Evolutionary conservation across 2,329 filamentous ascomycete species (phyloP), one percentile per base, ranked within the genome.

Genomic region (Pseudocercospora crystallina): DNA sequence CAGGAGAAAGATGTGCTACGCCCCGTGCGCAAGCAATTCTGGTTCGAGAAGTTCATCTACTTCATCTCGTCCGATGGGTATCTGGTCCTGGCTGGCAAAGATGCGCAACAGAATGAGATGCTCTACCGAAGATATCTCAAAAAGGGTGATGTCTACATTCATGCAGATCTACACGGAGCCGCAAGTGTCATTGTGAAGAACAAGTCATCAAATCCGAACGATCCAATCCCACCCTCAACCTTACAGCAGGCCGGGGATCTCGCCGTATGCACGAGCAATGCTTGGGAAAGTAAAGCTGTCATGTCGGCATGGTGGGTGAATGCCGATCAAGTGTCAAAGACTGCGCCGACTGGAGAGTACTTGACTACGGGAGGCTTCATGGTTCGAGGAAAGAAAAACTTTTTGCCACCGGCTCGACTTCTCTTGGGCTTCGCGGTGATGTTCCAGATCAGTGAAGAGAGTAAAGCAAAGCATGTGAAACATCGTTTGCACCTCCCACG

Each of bases 221-320:
- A 89, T 1, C 90, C 91, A 0, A 92, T 99, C 20, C 90, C 94
- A 2, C 94, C 94, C 0, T 89, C 89, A 1, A 97, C 94, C 0
- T 73, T 99, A 2, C 87, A 89, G 0, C 94, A 99, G 72, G 94
- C 94, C 3, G 94, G 94, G 0, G 86, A 85, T 38, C 73, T 96
- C 29, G 85, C 87, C 0, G 87, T 99, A 5, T 89, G 89, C 56
- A 87, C 89, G 8, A 96, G 90, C 1, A 86, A 79, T 49, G 94
- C 92, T 0, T 99, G 94, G 94, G 94, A 97, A 54, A 92, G 89
- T 1, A 99, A 99, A 70, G 92, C 92, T 8, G 83, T 90, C 12
- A 95, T 97, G 88, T 86, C 88, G 13, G 91, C 92, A 8, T 99
- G 89, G 86, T 99, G 94, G 94, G 92, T 95, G 0, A 84, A 86